Percentiles rank a stretch among this genome's conserved stretches.
Evolutionary conservation across 257 asterid genomes (phyloP).

Genomic region (Nicotiana knightiana): DNA sequence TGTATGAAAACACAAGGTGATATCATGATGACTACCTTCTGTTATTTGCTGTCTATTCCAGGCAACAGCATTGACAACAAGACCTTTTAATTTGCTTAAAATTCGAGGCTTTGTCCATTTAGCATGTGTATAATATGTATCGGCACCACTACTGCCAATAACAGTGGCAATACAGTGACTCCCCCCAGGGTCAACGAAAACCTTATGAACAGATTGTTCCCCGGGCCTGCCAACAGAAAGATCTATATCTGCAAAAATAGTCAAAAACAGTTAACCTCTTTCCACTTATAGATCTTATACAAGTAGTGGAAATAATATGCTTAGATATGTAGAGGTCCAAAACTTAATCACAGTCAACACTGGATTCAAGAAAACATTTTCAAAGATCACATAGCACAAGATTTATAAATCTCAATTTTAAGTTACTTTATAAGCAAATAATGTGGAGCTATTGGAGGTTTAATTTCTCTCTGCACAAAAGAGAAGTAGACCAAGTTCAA

Average conservation of each 20-base stretch:
- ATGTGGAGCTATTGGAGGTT: background rate
- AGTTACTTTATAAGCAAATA: background rate
- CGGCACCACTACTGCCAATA: conserved; percentile 85
- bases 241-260: conserved; percentile 62
- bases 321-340: background rate
- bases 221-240: conserved; percentile 88
- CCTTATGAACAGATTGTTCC: conserved; percentile 86
- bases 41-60: conserved; percentile 92
- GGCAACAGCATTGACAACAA: conserved; percentile 73
- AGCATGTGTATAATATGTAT: conserved; percentile 84
- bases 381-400: background rate
- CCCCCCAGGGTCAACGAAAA: conserved; percentile 94
- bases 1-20: conserved; percentile 6
- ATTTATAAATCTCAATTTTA: background rate
- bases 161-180: conserved; percentile 91
- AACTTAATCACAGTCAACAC: background rate
- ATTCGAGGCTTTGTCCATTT: conserved; percentile 94
- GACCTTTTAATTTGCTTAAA: conserved; percentile 70
- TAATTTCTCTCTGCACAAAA: background rate
- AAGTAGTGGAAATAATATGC: background rate
- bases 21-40: conserved; percentile 48
- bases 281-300: background rate
- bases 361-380: conserved; percentile 3
- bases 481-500: background rate
- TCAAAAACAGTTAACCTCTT: background rate